Percentiles rank a stretch among this genome's conserved stretches.
Conservation (phyloP, 2,329 filamentous ascomycete species). For the Paecilomyces formosus region DNA sequence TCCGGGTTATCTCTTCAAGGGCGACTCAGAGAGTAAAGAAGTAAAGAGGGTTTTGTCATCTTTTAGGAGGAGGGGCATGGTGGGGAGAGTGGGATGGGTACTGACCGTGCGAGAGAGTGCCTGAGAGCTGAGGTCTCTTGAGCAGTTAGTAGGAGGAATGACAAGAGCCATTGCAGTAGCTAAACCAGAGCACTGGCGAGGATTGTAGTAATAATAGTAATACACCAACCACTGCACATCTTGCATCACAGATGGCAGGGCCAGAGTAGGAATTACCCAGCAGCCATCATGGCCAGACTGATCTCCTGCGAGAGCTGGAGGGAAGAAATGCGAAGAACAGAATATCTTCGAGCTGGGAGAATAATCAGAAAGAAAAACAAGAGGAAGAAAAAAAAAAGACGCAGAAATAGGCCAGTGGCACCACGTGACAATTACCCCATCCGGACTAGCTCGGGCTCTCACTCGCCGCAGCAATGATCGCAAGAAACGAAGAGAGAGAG, state of each 20-base stretch:
- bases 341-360: background rate
- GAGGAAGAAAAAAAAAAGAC: constrained; percentile 8
- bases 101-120: constrained; percentile 14
- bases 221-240: background rate
- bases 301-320: constrained; percentile 7
- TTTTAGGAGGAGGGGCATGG: constrained; percentile 23
- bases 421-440: constrained; percentile 8
- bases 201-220: too few species aligned
- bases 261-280: background rate
- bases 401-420: constrained; percentile 2
- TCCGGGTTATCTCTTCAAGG: constrained; percentile 59
- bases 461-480: background rate
- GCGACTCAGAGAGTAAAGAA: constrained; percentile 62
- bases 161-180: too few species aligned
- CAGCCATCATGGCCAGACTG: too few species aligned
- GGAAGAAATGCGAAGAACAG: background rate
- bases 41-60: constrained; percentile 54
- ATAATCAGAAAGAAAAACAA: constrained; percentile 10
- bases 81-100: constrained; percentile 14
- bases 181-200: background rate
- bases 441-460: background rate
- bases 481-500: too few species aligned
- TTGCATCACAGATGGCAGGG: background rate
- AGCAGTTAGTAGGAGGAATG: background rate
- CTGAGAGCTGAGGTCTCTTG: background rate